Evolutionary conservation across 768 basidiomycete species (phyloP), one percentile per base, ranked within the genome.

Genomic region (Hypholoma fasciculare): DNA sequence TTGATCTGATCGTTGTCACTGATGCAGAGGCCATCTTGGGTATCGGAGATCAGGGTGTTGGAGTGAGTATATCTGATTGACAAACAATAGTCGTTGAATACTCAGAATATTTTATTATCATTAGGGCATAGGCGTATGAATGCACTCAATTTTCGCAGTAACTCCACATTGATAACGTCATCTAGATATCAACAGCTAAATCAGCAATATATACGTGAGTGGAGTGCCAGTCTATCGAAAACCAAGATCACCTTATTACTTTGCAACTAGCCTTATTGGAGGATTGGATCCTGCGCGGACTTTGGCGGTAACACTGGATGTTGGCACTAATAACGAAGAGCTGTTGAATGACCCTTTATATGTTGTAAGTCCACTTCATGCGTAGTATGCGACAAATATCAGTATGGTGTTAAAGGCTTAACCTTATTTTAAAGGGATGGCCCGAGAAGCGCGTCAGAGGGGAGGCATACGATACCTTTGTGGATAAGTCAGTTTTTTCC

Each of bases 21-120:
- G 94, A 96, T 68, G 84, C 88, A 4, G 92, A 94, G 64, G 90
- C 90, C 0, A 94, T 95, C 58, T 75, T 96, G 9, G 94, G 94
- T 14, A 82, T 82, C 51, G 81, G 81, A 1, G 81, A 82, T 66
- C 81, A 82, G 61, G 81, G 93, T 56, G 92, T 94, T 72, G 90
- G 77, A 54, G 86, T 87, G 69, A 17, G 79, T 62, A 27, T 34
- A 42, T 1, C 42, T 50, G 12, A 27, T 16, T 12, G 20, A 27
- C 11, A 2, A 16, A n/a, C 26, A 49, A 16, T 42, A 23, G 1
- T 47, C 2, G 20, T 26, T n/a, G 27, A 26, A 1, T 9, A 9
- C 19, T 58, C 7, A 13, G n/a, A n/a, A 14, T 9, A n/a, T 11
- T 7, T n/a, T 8, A 9, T n/a, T 13, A 39, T 26, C 17, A 0